phyloP scores from a whole-genome alignment of 257 asterid species.

The Leonotis leonurus region DNA sequence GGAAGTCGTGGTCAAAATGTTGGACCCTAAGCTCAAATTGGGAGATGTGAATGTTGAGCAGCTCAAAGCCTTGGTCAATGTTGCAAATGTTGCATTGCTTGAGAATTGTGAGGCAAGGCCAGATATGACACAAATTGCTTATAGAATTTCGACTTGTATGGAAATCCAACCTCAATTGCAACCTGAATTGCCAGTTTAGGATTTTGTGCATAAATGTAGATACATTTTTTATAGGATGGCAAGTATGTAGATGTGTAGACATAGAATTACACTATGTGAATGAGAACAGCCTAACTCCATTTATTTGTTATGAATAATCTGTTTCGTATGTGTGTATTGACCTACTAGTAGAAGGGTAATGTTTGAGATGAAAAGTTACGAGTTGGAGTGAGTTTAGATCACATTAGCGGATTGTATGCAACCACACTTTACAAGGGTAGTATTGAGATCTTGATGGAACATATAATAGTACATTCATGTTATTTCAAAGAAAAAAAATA shows the following conservation, averaged over 20 bases:
- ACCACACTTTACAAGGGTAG: no score
- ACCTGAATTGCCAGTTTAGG: constrained; percentile 33
- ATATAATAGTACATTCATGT: no score
- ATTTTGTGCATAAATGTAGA: background rate
- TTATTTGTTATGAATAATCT: no score
- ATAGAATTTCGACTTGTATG: constrained; percentile 38
- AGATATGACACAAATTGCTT: constrained; percentile 52
- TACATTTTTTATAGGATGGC: background rate
- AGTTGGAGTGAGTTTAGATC: no score
- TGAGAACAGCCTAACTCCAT: no score
- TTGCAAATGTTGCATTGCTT: constrained; percentile 51
- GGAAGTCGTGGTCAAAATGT: constrained; percentile 34
- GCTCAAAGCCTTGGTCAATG: constrained; percentile 33
- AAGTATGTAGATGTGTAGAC: background rate
- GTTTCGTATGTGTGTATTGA: no score
- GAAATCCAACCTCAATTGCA: constrained; percentile 17
- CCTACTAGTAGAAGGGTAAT: no score
- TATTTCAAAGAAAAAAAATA: no score
- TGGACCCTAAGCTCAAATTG: constrained; percentile 52
- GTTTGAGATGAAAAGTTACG: no score
- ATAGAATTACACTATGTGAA: background rate
- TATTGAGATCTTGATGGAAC: no score
- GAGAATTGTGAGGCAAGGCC: constrained; percentile 49
- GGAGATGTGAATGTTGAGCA: constrained; percentile 39
- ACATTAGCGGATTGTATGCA: no score